phyloP scores from a whole-genome alignment of 2,329 filamentous ascomycete genomes.

The Bipolaris zeicola region DNA sequence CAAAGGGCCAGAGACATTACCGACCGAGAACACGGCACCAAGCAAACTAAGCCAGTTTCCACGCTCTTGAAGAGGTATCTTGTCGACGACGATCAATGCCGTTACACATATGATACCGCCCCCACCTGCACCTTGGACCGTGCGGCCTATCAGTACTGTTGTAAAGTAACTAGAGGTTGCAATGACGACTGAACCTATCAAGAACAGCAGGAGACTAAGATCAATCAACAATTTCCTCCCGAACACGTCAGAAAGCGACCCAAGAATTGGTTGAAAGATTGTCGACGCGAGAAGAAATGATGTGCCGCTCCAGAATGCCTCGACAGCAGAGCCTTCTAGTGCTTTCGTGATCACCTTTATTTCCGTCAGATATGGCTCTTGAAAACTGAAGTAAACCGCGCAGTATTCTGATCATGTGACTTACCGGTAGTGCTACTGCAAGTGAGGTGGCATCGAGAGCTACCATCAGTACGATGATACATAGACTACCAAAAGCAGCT shows the following conservation, averaged over 20 bases:
- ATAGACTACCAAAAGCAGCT: no score
- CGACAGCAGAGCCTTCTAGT: conserved; percentile 31
- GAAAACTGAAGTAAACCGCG: neutral
- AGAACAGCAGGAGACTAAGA: conserved; percentile 53
- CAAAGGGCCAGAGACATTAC: conserved; percentile 58
- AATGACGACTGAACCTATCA: conserved; percentile 40
- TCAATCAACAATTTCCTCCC: conserved; percentile 54
- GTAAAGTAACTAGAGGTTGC: conserved; percentile 29
- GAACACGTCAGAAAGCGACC: conserved; percentile 54
- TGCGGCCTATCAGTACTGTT: conserved; percentile 43
- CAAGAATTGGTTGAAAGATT: conserved; percentile 60
- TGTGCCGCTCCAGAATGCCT: conserved; percentile 75
- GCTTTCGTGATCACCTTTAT: conserved; percentile 30
- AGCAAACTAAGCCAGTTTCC: conserved; percentile 51
- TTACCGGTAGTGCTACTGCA: conserved; percentile 37
- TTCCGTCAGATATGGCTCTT: neutral
- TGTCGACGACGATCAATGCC: conserved; percentile 54
- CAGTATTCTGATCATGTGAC: neutral
- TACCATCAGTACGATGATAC: no score
- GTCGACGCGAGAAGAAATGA: conserved; percentile 71
- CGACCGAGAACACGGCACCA: conserved; percentile 58
- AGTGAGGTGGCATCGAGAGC: no score
- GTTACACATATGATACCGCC: conserved; percentile 50
- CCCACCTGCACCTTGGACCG: conserved; percentile 48
- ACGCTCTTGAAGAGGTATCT: conserved; percentile 50